Evolutionary conservation across 371 early-diverging fungal genomes (phyloP), one percentile per base, ranked within the genome.

Genomic region (Smittium culicis): DNA sequence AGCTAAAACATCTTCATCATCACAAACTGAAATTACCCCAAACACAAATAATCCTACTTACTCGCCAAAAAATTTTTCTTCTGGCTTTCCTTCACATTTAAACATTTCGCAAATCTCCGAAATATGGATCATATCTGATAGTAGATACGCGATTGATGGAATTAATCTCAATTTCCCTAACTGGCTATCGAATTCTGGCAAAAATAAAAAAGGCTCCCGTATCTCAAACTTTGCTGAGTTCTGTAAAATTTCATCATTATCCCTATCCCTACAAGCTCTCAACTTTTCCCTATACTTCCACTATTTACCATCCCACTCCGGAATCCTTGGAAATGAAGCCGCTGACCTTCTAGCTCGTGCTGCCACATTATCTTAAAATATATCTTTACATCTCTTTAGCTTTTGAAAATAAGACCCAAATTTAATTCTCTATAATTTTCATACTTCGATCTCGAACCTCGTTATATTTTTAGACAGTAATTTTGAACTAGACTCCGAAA

Each of bases 321-420:
- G 73, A 0, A 71, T 76, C 25, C 54, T 66, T 2, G 76, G 76
- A 34, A 76, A 76, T 68, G 76, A 75, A 35, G 57, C 72, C 20
- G 75, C 76, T 0, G 74, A 76, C 33, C 69, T 72, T 63, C 54
- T 76, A 65, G 76, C 76, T 34, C 71, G 75, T 28, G 75, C 76
- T 30, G 76, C 45, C 11, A 20, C 20, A 11, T 45, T 45, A 20
- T 11, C 11, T 45, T 45, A 20, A 45, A 11, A 45, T 45, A 45
- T 11, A 45, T 20, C 45, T n/a, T n/a, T n/a, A n/a, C n/a, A n/a
- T n/a, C n/a, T n/a, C n/a, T n/a, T n/a, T n/a, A n/a, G n/a, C n/a
- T n/a, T n/a, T n/a, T n/a, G n/a, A n/a, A n/a, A n/a, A n/a, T n/a
- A n/a, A n/a, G n/a, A n/a, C n/a, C n/a, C n/a, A n/a, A n/a, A n/a